Evolutionary conservation across 2,329 filamentous ascomycete species (phyloP).

Genomic region (Scedosporium minutisporum): DNA sequence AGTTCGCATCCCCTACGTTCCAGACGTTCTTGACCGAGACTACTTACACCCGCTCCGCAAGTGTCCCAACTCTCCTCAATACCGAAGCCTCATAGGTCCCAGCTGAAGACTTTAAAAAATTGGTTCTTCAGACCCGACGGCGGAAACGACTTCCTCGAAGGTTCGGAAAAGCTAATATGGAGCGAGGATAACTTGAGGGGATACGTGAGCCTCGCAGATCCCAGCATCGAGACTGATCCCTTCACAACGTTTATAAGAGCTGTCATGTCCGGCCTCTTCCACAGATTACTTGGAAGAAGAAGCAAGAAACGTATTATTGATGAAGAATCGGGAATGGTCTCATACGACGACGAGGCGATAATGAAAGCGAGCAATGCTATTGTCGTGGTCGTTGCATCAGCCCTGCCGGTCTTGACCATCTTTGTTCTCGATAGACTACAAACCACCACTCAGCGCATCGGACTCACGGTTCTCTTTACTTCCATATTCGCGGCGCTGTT

Average conservation of each 20-base stretch:
- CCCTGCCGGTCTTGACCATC: neutral
- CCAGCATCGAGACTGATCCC: no score
- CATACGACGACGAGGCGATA: neutral
- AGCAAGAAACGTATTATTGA: neutral
- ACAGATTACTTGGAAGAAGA: neutral
- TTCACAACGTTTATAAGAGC: neutral
- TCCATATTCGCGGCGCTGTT: neutral
- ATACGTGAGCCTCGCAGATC: no score
- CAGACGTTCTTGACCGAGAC: no score
- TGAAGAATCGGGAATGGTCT: neutral
- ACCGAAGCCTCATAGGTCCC: no score
- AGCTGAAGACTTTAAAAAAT: no score
- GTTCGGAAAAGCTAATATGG: no score
- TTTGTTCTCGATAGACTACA: neutral
- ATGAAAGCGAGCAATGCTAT: neutral
- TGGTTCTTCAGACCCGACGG: no score
- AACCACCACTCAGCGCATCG: neutral
- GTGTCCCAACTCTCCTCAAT: no score
- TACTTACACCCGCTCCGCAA: no score
- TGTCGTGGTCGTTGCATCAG: neutral
- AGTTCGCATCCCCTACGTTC: no score
- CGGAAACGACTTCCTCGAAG: no score
- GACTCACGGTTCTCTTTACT: neutral
- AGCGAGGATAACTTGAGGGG: no score
- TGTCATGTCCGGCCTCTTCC: neutral